A percentile compares a stretch with the other conserved stretches of the same genome.
phyloP scores from a whole-genome alignment of 2,329 filamentous ascomycete species.

The Eutypella sp. region DNA sequence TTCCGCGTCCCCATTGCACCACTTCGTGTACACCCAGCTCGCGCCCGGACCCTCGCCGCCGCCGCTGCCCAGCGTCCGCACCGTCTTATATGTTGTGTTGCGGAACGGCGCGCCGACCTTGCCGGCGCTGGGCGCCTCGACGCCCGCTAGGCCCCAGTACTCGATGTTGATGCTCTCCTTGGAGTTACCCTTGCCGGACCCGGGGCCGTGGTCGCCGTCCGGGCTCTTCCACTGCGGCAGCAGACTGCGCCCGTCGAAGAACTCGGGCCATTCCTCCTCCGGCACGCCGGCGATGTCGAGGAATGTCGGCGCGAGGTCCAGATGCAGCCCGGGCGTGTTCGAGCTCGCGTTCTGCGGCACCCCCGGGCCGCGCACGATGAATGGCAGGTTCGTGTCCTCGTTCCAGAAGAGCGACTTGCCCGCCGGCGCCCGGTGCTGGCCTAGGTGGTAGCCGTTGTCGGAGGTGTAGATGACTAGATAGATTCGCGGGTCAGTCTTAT shows the following conservation, averaged over 20 bases:
- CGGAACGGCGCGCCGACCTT: constrained; percentile 3
- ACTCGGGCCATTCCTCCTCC: constrained; percentile 7
- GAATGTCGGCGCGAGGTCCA: constrained; percentile 42
- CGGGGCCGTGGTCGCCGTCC: constrained; percentile 19
- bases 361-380: constrained; percentile 41
- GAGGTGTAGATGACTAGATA: constrained; percentile 35
- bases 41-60: constrained; percentile 37
- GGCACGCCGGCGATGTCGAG: constrained; percentile 23
- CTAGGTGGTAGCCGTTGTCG: constrained; percentile 45
- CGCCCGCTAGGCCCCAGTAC: constrained; percentile 30
- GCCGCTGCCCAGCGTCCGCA: constrained; percentile 30
- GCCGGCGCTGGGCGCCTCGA: constrained; percentile 1
- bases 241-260: constrained; percentile 12
- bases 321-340: constrained; percentile 37
- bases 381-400: constrained; percentile 41
- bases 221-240: constrained; percentile 34
- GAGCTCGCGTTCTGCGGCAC: constrained; percentile 28
- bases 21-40: constrained; percentile 47
- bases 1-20: constrained; percentile 52
- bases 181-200: constrained; percentile 1
- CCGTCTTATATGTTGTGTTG: constrained; percentile 40
- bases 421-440: constrained; percentile 40
- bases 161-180: constrained; percentile 41
- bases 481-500: background rate
- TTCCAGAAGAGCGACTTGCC: constrained; percentile 43